These are phyloP conservation scores for Triticum turgidum DNA, from an alignment of 176 grass and related monocot genomes.

Conservation along the genomic window DNA sequence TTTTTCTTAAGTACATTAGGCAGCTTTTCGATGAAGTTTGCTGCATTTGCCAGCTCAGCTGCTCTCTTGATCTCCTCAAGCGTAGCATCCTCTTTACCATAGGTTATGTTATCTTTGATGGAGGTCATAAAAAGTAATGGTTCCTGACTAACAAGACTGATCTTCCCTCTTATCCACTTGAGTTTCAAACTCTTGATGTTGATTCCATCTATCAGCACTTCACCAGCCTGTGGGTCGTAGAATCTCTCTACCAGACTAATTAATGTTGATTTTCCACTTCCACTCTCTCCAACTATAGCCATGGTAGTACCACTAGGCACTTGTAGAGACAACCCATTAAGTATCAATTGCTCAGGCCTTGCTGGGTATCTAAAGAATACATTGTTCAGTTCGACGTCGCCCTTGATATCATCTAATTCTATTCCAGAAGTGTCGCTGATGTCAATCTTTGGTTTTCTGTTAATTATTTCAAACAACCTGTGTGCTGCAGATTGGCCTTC, in stretches of 20 bases:
- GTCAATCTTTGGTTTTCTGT: conserved; percentile 74
- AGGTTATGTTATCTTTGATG: conserved; percentile 77
- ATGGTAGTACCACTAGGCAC: conserved; percentile 62
- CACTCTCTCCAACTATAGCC: conserved; percentile 85
- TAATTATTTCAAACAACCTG: conserved; percentile 68
- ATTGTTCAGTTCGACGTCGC: conserved; percentile 56
- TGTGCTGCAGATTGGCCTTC: conserved; percentile 77
- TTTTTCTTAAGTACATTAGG: conserved; percentile 55
- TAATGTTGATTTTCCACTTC: conserved; percentile 80
- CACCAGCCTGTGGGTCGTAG: conserved; percentile 72
- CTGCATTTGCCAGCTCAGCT: conserved; percentile 68
- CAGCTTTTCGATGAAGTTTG: conserved; percentile 69
- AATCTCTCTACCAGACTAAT: conserved; percentile 77
- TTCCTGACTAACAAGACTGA: conserved; percentile 83
- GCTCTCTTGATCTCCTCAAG: conserved; percentile 76
- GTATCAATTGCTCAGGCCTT: conserved; percentile 68
- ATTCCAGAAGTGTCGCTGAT: conserved; percentile 52
- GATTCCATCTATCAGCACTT: conserved; percentile 65
- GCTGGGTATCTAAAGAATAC: conserved; percentile 77
- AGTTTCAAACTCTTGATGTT: conserved; percentile 73
- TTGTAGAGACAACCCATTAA: conserved; percentile 46
- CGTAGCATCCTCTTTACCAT: conserved; percentile 71
- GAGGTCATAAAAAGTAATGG: conserved; percentile 71
- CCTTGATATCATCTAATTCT: conserved; percentile 56
- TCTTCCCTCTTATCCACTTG: conserved; percentile 65